Evolutionary conservation across 2,329 filamentous ascomycete genomes (phyloP), one percentile per base, ranked within the genome.

Genomic region (Verticillium nubilum): DNA sequence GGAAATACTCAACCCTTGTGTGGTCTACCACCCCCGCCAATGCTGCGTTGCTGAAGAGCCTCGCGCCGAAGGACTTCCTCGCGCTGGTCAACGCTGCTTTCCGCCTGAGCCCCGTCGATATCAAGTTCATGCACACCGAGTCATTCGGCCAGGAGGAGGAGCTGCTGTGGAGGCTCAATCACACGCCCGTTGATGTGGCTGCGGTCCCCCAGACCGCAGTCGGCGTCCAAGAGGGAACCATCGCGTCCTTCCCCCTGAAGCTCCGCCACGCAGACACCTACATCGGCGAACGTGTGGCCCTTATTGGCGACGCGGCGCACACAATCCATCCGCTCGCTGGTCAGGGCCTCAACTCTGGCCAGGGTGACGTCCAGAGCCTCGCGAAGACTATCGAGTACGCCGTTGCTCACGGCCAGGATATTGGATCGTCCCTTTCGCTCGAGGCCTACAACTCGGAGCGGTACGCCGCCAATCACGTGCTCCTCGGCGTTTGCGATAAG

Each of bases 251-350:
- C 74, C 95, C 95, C 0, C 83, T 99, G 19, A 91, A 89, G 69
- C 82, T 98, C 78, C 88, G 93, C 28, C 95, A 99, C 72, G 93
- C 94, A n/a, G 91, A 96, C 69, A 92, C 91, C 1, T 99, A 99
- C 71, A 90, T 91, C 50, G 90, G 87, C 42, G 92, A 97, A 68
- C 88, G 95, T n/a, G 80, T 97, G 9, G 95, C 93, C 1, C 84
- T 99, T 1, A 86, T 99, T 35, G 95, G 95, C 62, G 95, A 99
- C 65, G 95, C 95, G 1, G 95, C 95, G 7, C 95, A 99, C 72
- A 96, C 93, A 1, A 87, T 97, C 64, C 95, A 99, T 72, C 95
- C 95, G 0, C 86, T 99, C 4, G 95, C 92, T 1, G 95, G 95
- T 1, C 95, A 98, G 74, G 95, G 95, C 1, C 80, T 99, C 15